Conservation (phyloP, 495 filamentous ascomycete genomes). For the Hypoxylon fuscum region DNA sequence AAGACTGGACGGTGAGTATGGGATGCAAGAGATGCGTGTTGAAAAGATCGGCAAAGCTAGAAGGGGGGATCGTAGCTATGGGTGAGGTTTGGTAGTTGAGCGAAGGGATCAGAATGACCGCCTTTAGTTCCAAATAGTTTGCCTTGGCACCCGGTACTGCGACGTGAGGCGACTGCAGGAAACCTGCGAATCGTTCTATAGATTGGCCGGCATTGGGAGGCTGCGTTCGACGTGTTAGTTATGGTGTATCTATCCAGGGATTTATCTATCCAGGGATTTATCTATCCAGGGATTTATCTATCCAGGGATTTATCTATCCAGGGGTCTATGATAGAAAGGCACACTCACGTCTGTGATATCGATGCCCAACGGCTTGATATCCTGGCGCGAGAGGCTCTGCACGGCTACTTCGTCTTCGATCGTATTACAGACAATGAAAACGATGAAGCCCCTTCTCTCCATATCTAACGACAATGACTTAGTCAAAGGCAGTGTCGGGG, state of each 20-base stretch:
- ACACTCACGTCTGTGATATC: slow-evolving; percentile 77
- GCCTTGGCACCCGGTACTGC: slow-evolving; percentile 76
- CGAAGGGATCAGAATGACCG: slow-evolving; percentile 79
- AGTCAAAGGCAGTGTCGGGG: slow-evolving; percentile 80
- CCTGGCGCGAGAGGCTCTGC: slow-evolving; percentile 74
- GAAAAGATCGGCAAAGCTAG: slow-evolving; percentile 84
- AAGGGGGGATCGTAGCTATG: slow-evolving; percentile 82
- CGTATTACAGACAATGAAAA: slow-evolving; percentile 84
- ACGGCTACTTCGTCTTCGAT: slow-evolving; percentile 84
- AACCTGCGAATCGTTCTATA: slow-evolving; percentile 70
- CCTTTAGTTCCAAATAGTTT: slow-evolving; percentile 77
- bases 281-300: no score
- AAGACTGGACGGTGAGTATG: slow-evolving; percentile 83
- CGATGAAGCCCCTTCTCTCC: slow-evolving; percentile 91
- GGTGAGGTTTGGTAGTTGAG: slow-evolving; percentile 76
- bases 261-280: no score
- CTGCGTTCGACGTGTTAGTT: slow-evolving; percentile 44
- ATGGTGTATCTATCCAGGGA: no score
- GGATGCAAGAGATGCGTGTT: slow-evolving; percentile 94
- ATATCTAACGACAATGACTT: slow-evolving; percentile 83
- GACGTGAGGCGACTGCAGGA: slow-evolving; percentile 75
- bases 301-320: no score
- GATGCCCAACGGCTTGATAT: slow-evolving; percentile 83
- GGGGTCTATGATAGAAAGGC: no score
- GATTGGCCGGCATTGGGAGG: slow-evolving; percentile 61